A percentile compares a stretch with the other conserved stretches of the same genome.
Evolutionary conservation across 805 yeast species (phyloP).

Genomic region (Pichia deserticola): DNA sequence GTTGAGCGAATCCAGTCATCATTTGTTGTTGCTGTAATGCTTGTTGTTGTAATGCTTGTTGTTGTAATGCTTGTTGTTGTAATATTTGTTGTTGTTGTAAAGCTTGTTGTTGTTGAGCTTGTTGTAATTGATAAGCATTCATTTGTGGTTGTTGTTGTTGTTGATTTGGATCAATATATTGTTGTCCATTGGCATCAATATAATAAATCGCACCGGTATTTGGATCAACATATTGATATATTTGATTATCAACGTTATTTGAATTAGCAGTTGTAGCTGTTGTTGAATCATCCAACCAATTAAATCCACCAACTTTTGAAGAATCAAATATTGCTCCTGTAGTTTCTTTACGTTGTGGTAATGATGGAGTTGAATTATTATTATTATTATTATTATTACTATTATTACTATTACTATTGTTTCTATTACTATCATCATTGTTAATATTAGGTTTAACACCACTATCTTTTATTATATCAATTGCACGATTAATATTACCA

Average conservation of each 20-base stretch:
- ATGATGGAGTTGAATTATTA: slow-evolving; percentile 36
- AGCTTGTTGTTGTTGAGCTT: slow-evolving; percentile 22
- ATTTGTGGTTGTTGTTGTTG: slow-evolving; percentile 18
- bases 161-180: slow-evolving; percentile 42
- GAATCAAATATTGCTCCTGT: slow-evolving; percentile 25
- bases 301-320: slow-evolving; percentile 29
- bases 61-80: slow-evolving; percentile 13
- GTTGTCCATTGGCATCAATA: slow-evolving; percentile 63
- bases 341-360: slow-evolving; percentile 34
- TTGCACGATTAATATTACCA: slow-evolving; percentile 56
- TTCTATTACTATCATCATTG: background rate
- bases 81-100: slow-evolving; percentile 17
- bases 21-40: slow-evolving; percentile 23
- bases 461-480: slow-evolving; percentile 45
- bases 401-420: background rate
- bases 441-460: slow-evolving; percentile 12
- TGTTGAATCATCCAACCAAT: slow-evolving; percentile 26
- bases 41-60: too few relatives aligned
- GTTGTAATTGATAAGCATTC: background rate
- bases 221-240: slow-evolving; percentile 66
- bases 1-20: slow-evolving; percentile 19
- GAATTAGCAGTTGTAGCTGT: slow-evolving; percentile 27
- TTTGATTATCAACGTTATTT: slow-evolving; percentile 28
- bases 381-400: background rate
- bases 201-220: slow-evolving; percentile 59